Conservation (phyloP, 176 grass and related monocot genomes). For the Pharus latifolius region DNA sequence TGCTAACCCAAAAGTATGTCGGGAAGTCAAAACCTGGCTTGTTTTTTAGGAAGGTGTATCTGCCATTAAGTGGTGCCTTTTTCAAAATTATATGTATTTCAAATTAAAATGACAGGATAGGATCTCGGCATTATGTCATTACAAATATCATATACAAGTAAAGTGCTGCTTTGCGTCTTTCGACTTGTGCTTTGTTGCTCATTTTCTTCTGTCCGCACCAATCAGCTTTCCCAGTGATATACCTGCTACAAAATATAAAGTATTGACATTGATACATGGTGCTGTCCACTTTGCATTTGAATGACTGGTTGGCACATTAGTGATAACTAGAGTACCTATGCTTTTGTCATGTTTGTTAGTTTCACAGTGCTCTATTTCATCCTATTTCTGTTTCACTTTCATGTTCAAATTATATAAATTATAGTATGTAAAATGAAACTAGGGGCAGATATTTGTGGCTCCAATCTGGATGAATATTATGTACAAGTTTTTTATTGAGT, state of each 20-base stretch:
- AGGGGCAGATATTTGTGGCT: background rate
- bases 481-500: background rate
- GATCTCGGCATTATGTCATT: background rate
- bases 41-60: no score
- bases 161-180: background rate
- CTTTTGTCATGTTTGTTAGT: background rate
- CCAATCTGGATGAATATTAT: background rate
- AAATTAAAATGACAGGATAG: background rate
- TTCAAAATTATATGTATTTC: background rate
- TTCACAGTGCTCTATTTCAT: background rate
- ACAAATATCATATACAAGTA: background rate
- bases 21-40: background rate
- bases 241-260: no score
- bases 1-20: background rate
- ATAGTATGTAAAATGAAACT: background rate
- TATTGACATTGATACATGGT: no score
- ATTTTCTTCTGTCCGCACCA: background rate
- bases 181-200: background rate
- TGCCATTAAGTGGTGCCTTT: background rate
- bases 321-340: background rate
- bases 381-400: background rate
- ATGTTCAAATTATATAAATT: background rate
- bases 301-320: background rate
- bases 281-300: background rate
- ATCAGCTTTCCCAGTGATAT: no score